Evolutionary conservation across 1,284 basidiomycete genomes (phyloP).

Genomic region (Clitocybe nebularis): DNA sequence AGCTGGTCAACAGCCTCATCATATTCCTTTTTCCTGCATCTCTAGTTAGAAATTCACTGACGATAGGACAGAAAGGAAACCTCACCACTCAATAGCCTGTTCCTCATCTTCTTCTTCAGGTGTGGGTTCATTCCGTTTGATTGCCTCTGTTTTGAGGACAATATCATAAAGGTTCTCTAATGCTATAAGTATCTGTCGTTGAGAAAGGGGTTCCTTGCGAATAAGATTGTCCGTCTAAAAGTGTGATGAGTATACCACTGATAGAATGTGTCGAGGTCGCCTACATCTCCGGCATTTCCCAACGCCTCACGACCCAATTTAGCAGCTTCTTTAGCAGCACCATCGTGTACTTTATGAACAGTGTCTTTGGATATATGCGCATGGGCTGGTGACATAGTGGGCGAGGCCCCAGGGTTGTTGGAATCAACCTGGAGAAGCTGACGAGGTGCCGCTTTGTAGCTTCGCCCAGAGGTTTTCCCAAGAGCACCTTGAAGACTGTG

Average conservation of each 20-base stretch:
- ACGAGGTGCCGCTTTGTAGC: conserved; percentile 92
- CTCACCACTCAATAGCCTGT: conserved; percentile 49
- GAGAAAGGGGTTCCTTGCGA: conserved; percentile 69
- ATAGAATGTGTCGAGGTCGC: conserved; percentile 16
- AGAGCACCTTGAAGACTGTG: conserved; percentile 92
- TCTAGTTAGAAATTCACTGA: conserved; percentile 4
- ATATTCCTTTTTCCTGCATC: conserved; percentile 56
- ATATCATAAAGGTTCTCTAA: conserved; percentile 88
- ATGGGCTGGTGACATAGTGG: conserved; percentile 52
- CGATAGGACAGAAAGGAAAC: conserved; percentile 7
- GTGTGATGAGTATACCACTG: conserved; percentile 1
- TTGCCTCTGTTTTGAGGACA: conserved; percentile 83
- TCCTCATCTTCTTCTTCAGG: conserved; percentile 56
- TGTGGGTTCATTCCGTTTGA: conserved; percentile 74
- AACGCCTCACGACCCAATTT: conserved; percentile 68
- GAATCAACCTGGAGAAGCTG: conserved; percentile 88
- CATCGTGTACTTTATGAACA: conserved; percentile 36
- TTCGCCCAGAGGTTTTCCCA: conserved; percentile 88
- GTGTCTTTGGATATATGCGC: conserved; percentile 55
- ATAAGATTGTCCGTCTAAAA: conserved; percentile 51
- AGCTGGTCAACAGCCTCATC: conserved; percentile 64
- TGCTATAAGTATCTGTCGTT: conserved; percentile 74
- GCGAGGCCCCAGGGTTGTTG: conserved; percentile 40
- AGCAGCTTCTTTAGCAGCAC: conserved; percentile 66
- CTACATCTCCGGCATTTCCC: conserved; percentile 49